Evolutionary conservation across 352 stramenopile species (phyloP), one percentile per base, ranked within the genome.

Genomic region (Pythium periplocum): DNA sequence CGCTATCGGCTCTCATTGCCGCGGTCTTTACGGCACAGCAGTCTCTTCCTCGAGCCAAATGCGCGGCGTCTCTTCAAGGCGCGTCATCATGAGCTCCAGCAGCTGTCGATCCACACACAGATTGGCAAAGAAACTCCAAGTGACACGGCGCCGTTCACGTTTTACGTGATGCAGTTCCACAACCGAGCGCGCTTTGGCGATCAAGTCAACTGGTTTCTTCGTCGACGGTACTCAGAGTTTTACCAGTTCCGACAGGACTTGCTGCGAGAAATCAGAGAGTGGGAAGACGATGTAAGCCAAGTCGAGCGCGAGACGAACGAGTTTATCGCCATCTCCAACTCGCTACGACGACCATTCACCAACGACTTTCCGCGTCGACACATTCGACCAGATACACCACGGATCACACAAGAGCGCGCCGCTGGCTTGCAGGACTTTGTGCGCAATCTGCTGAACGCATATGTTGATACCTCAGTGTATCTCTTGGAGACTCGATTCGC

Each of bases 221-320:
- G 64, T 48, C 83, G 83, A 52, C 72, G 79, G 39, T 90, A 83
- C 56, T 87, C 75, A 12, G 74, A 90, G 62, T 90, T 85, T 59
- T 75, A 71, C 42, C 42, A 53, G 40, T 83, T 87, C 51, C 79
- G 76, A 34, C 52, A 71, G 39, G 51, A 57, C 30, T 58, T 87
- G 51, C 53, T 84, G 42, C 65, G 77, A 53, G 57, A 68, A 44
- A 71, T 86, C 43, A 44, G 75, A 53, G 56, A 62, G 48, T 83
- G 71, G 73, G 69, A 86, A 32, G 48, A 64, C 30, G 53, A 66
- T 35, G 66, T 71, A 17, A 44, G 48, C 34, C 49, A 61, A 37
- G 48, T 64, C 35, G 53, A 53, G 5, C 66, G 71, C 50, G 4
- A 59, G 32, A 68, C 65, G 49, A 73, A 74, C 38, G 72, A 81